Evolutionary conservation across 179 eudicot species (phyloP).

Genomic region (Heliamphora pulchella): DNA sequence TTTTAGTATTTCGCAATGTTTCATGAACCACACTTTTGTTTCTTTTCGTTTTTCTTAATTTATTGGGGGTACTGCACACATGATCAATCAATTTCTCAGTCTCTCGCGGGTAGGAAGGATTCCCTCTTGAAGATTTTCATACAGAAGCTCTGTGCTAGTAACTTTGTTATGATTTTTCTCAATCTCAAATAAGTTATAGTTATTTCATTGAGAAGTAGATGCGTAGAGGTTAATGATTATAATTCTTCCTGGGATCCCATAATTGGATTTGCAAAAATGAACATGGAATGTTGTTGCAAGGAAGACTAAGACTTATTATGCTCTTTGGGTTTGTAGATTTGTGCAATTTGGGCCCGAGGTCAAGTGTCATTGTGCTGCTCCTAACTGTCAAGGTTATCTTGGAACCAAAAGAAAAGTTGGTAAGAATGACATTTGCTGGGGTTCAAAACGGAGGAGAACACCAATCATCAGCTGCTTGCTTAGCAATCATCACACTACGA

Average conservation of each 20-base stretch:
- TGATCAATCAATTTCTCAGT: too few species aligned
- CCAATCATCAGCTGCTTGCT: slow-evolving; percentile 28
- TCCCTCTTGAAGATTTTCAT: too few species aligned
- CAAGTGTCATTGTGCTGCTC: slow-evolving; percentile 76
- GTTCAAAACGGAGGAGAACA: slow-evolving; percentile 63
- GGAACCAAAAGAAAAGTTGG: slow-evolving; percentile 56
- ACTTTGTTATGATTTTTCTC: too few species aligned
- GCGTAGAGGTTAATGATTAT: neutral
- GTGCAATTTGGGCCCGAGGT: slow-evolving; percentile 93
- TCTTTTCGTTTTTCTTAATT: too few species aligned
- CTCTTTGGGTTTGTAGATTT: slow-evolving; percentile 48
- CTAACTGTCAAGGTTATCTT: slow-evolving; percentile 74
- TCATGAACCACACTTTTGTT: too few species aligned
- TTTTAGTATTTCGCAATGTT: too few species aligned
- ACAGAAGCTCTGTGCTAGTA: too few species aligned
- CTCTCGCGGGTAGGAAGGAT: too few species aligned
- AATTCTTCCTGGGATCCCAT: neutral
- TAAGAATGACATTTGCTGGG: slow-evolving; percentile 50
- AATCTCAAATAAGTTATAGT: too few species aligned
- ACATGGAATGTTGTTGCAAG: neutral
- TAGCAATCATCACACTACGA: slow-evolving; percentile 4
- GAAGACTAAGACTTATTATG: neutral
- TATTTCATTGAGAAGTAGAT: neutral
- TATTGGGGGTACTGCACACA: too few species aligned
- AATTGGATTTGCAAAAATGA: neutral